Percentiles rank a stretch among this genome's conserved stretches.
Conservation (phyloP, 257 asterid species). For the Coffea canephora region DNA sequence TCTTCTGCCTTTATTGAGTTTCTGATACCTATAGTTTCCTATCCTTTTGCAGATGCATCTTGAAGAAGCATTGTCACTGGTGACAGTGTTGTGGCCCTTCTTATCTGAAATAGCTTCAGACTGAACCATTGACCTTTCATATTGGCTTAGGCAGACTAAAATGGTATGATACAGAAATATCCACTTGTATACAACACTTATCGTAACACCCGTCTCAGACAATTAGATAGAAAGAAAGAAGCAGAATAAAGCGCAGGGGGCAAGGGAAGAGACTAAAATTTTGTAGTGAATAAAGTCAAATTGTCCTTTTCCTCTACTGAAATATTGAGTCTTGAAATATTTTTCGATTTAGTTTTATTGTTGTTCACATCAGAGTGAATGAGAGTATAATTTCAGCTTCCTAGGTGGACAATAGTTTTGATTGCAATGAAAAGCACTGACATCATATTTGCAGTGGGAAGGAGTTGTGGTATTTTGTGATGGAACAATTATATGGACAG, state of each 20-base stretch:
- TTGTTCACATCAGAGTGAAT: background rate
- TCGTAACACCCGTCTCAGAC: background rate
- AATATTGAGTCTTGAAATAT: background rate
- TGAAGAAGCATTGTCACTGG: slow-evolving; percentile 42
- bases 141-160: slow-evolving; percentile 43
- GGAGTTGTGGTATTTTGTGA: background rate
- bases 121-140: slow-evolving; percentile 29
- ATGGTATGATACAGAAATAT: slow-evolving; percentile 29
- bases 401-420: background rate
- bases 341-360: background rate
- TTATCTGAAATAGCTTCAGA: slow-evolving; percentile 36
- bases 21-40: slow-evolving; percentile 45
- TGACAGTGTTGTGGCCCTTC: slow-evolving; percentile 33
- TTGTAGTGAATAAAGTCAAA: background rate
- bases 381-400: background rate
- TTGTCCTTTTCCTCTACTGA: background rate
- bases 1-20: slow-evolving; percentile 23
- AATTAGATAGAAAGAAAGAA: background rate
- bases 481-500: background rate
- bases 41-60: slow-evolving; percentile 39
- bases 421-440: background rate
- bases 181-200: background rate
- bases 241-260: background rate
- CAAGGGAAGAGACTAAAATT: background rate
- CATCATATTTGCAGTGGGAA: too few relatives aligned